Evolutionary conservation across 2,329 filamentous ascomycete genomes (phyloP), one percentile per base, ranked within the genome.

Genomic region (Penicillium hordei): DNA sequence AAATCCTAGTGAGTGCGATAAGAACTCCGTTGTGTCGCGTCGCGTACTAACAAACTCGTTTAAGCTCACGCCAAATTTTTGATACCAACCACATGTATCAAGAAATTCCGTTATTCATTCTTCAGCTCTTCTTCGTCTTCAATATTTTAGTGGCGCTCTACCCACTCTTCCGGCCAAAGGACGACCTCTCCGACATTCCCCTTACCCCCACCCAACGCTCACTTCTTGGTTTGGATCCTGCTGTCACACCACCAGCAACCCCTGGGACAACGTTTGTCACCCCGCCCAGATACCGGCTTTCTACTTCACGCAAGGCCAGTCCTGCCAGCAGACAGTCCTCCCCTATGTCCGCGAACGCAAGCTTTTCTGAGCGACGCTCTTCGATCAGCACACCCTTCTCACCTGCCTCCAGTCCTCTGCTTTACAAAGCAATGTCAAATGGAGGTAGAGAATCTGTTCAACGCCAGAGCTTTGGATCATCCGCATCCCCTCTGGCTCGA

Each of bases 191-290:
- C 74, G 94, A 99, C 73, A 96, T 99, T 50, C 87, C 93, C 60
- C 83, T 99, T 64, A 97, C 93, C 0, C 88, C 90, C n/a, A 86
- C 87, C 13, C 94, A 97, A 79, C 89, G 93, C 60, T 83, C 87
- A 62, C 83, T 96, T 15, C 85, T 99, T 51, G 93, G 92, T 48
- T 85, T 99, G 4, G 84, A 88, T 39, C 88, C 91, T 3, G 85
- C 82, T 58, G 84, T 88, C 1, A 84, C 78, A 2, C 79, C 84
- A 3, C 83, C 89, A 0, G 72, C 77, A 0, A 89, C 88, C 0
- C 88, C 91, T 2, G 82, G 84, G 52, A 87, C 89, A 42, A 84
- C 84, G 57, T 95, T 90, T 75, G 86, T 89, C 67, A 97, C 93
- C 0, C 93, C 93, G 4, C 93, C 93, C 2, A 86, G 91, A 68